These are phyloP conservation scores for Yarrowia deformans DNA, from an alignment of 805 yeast genomes.

Conservation along the genomic window DNA sequence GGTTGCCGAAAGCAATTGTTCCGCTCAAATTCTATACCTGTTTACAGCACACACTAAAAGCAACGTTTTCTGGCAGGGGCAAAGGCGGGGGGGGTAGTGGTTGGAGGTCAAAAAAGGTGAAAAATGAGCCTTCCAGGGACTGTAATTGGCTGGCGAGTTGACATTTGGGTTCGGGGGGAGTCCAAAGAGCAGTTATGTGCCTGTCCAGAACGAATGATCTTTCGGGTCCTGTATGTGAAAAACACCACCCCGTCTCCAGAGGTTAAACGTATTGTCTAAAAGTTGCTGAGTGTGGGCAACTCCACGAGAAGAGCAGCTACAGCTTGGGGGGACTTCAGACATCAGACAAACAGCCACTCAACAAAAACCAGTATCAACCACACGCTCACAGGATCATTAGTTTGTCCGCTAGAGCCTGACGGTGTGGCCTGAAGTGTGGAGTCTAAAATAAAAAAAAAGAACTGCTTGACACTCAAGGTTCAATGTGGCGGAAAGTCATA, in stretches of 20 bases:
- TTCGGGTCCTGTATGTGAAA: too few species aligned
- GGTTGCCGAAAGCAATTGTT: slow-evolving; percentile 12
- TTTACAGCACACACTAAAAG: neutral
- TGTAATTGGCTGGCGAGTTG: too few species aligned
- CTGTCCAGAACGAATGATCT: too few species aligned
- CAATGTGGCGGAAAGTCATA: slow-evolving; percentile 9
- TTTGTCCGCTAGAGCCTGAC: neutral
- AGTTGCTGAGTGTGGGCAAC: neutral
- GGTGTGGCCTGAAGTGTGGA: neutral
- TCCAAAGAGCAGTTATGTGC: too few species aligned
- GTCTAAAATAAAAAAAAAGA: neutral
- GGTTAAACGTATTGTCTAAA: neutral
- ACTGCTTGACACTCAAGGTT: neutral
- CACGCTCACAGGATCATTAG: neutral
- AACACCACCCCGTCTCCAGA: neutral
- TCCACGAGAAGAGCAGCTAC: neutral
- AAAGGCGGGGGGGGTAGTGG: neutral
- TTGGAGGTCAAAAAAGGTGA: neutral
- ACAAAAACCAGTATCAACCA: neutral
- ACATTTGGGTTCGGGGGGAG: too few species aligned
- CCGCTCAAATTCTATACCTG: slow-evolving; percentile 2
- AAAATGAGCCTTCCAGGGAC: too few species aligned
- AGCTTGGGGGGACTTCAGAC: neutral
- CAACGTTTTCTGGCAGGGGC: slow-evolving; percentile 4
- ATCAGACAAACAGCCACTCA: neutral